Evolutionary conservation across 768 basidiomycete genomes (phyloP), one percentile per base, ranked within the genome.

Genomic region (Candolleomyces eurysporus): DNA sequence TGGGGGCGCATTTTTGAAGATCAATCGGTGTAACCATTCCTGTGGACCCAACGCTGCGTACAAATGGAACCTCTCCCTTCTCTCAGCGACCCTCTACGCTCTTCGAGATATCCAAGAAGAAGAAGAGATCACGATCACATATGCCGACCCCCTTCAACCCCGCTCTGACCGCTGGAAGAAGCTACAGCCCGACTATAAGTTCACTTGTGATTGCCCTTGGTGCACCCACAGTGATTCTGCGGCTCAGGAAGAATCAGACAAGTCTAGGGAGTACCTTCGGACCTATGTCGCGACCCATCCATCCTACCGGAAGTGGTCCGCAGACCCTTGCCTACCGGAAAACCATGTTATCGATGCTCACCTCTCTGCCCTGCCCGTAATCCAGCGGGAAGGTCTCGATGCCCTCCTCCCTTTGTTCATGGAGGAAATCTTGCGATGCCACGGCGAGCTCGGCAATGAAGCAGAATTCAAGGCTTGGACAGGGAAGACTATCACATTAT

Each of bases 51-150:
- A 81, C 63, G 78, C 76, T 3, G 73, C 73, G 11, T 66, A 78
- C 30, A 78, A 75, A 64, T 83, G 81, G 79, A 72, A 80, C 57
- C 66, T 69, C 16, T 64, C 70, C 3, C 72, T 73, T 0, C 73
- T 81, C 59, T 75, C 78, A 3, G 65, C 74, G 11, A 72, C 75
- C 3, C 64, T 82, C 32, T 79, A 78, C 60, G 76, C 81, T 3
- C 69, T 80, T 9, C 72, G 80, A 6, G 62, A 70, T 21, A 78
- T 82, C 57, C 55, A 59, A 26, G 65, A 65, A 0, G 77, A 76
- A 7, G 79, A 80, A 59, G 81, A 82, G 58, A 79, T 82, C 31
- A 72, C 72, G n/a, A 79, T 77, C 57, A 76, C 77, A 16, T 82
- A 82, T 66, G 73, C 77, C 43, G 75, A 81, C 59, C 73, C 77